Base-by-base conservation (phyloP, 176 grass and related monocot species). In the Aegilops longissima region DNA sequence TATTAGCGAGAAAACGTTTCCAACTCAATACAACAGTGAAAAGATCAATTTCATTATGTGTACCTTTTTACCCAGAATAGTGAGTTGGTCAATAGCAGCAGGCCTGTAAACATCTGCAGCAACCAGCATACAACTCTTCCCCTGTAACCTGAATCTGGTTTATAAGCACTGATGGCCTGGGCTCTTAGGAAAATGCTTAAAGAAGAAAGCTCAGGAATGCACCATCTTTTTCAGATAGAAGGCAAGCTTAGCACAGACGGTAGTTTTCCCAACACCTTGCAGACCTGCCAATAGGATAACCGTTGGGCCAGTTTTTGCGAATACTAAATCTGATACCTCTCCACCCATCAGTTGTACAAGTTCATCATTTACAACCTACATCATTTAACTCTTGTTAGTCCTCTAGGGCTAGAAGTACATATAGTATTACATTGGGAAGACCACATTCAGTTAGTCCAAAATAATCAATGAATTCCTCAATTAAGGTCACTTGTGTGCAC, bases 211-310 rank as follows among this genome's bases (percentile, higher is more conserved):
- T 85, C 12, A 63, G 82, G 84, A 84, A 59, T 66, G 72, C 85
- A 98, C 96, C 93, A 92, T 84, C 86, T 98, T 98, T 70, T 98
- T 94, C 39, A 98, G 83, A 92, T 96, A 98, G 33, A 88, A 91
- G 12, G 97, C 92, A 49, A 98, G 97, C 87, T 98, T 98, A 23
- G 92, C 90, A 76, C 94, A 98, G 66, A 98, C 87, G 8, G 97
- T 98, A 68, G 97, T 98, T 83, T 98, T 98, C 77, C 97, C 97
- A 85, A 98, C 97, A 88, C 97, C 97, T 78, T 98, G 97, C 21
- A 98, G 62, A 36, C 94, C 97, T 51, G 97, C 94, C 76, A 98
- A 24, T 83, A 98, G 75, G 70, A 98, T 94, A 21, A 98, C 89
- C 14, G 97, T 98, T 8, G 92, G 90, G 21, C 90, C 94, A 82